Conservation (phyloP, 805 yeast genomes). For the Wickerhamomyces alni region DNA sequence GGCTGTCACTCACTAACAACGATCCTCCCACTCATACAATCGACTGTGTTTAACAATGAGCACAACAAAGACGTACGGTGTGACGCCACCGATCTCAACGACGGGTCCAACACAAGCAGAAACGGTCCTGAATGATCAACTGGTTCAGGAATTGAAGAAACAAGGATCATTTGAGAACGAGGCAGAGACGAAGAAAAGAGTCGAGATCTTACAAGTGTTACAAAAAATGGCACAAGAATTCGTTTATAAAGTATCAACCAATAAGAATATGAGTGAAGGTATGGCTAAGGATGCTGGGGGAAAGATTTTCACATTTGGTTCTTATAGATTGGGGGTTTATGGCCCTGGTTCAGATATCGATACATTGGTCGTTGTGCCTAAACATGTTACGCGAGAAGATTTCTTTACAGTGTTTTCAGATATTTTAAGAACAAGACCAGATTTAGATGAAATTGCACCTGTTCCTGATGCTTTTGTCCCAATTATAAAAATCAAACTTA, state of each 20-base stretch:
- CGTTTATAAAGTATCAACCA: slow-evolving; percentile 73
- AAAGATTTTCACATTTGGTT: slow-evolving; percentile 92
- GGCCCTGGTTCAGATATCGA: slow-evolving; percentile 99
- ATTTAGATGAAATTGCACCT: slow-evolving; percentile 83
- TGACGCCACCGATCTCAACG: slow-evolving; percentile 63
- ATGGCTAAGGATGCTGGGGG: slow-evolving; percentile 98
- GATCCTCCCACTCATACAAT: too few species aligned
- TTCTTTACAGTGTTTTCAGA: slow-evolving; percentile 78
- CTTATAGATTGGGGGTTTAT: slow-evolving; percentile 90
- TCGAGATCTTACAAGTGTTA: slow-evolving; percentile 60
- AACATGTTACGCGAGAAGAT: slow-evolving; percentile 86
- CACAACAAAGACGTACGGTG: slow-evolving; percentile 19
- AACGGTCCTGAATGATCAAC: slow-evolving; percentile 61
- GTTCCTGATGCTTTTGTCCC: slow-evolving; percentile 99
- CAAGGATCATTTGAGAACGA: slow-evolving; percentile 90
- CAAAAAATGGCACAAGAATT: slow-evolving; percentile 76
- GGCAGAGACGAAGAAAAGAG: slow-evolving; percentile 74
- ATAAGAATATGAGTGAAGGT: slow-evolving; percentile 91
- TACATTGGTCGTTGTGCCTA: slow-evolving; percentile 93
- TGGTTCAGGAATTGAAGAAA: slow-evolving; percentile 71
- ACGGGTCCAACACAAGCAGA: slow-evolving; percentile 83
- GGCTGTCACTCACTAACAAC: too few species aligned
- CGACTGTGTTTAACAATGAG: not conserved
- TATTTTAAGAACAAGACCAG: slow-evolving; percentile 65
- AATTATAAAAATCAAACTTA: slow-evolving; percentile 80